These are phyloP conservation scores for Exophiala spinifera DNA, from an alignment of 2,329 filamentous ascomycete species.

Conservation along the genomic window DNA sequence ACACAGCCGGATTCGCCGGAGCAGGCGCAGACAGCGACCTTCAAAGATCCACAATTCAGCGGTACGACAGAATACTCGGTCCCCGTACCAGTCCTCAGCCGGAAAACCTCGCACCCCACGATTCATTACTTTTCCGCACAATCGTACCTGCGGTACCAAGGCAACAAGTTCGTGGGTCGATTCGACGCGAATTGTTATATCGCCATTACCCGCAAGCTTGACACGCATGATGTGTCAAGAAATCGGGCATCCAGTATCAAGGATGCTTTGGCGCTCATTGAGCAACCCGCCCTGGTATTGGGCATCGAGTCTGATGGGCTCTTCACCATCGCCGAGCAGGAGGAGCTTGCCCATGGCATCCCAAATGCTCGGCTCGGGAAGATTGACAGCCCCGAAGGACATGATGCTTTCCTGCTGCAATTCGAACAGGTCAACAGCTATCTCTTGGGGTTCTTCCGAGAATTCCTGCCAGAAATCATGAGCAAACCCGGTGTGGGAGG, in stretches of 20 bases:
- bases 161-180: constrained; percentile 90
- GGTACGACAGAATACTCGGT: constrained; percentile 58
- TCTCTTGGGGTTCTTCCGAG: constrained; percentile 76
- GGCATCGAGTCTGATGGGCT: constrained; percentile 95
- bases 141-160: constrained; percentile 95
- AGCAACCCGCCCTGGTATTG: constrained; percentile 85
- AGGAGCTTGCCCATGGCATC: constrained; percentile 82
- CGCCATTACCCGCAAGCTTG: constrained; percentile 93
- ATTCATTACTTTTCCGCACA: constrained; percentile 97
- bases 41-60: constrained; percentile 67
- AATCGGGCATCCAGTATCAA: constrained; percentile 62
- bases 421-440: constrained; percentile 96
- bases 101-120: constrained; percentile 32
- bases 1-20: constrained; percentile 19
- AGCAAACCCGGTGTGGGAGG: constrained; percentile 47
- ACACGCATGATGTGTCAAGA: constrained; percentile 91
- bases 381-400: constrained; percentile 91
- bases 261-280: constrained; percentile 74
- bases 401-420: constrained; percentile 93
- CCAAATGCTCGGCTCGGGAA: constrained; percentile 73
- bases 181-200: constrained; percentile 99
- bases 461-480: constrained; percentile 89
- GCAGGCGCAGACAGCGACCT: constrained; percentile 35
- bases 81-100: constrained; percentile 32
- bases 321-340: constrained; percentile 95